These are phyloP conservation scores for Heimioporus sp. DNA, from an alignment of 768 basidiomycete genomes.

Conservation along the genomic window DNA sequence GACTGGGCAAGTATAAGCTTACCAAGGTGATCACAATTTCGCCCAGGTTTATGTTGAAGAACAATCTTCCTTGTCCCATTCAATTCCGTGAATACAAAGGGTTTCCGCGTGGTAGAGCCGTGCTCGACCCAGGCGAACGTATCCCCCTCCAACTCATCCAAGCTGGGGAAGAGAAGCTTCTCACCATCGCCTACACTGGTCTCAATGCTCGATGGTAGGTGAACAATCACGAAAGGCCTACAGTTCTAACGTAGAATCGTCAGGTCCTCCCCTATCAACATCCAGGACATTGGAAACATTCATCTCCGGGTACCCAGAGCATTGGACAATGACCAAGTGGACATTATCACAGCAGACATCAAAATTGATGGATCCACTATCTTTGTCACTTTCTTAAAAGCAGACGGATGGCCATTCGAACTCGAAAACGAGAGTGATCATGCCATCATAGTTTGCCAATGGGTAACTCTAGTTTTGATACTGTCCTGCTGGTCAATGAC, in stretches of 20 bases:
- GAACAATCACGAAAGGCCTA: not conserved
- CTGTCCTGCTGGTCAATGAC: constrained; percentile 15
- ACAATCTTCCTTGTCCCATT: constrained; percentile 65
- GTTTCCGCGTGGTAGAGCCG: constrained; percentile 56
- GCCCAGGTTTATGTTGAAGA: constrained; percentile 89
- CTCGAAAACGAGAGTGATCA: constrained; percentile 89
- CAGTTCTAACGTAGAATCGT: not conserved
- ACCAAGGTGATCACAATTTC: constrained; percentile 90
- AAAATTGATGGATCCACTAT: constrained; percentile 85
- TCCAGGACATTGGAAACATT: constrained; percentile 85
- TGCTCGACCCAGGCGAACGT: constrained; percentile 66
- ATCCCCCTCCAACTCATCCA: constrained; percentile 67
- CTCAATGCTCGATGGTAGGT: constrained; percentile 77
- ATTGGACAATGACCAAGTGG: constrained; percentile 35
- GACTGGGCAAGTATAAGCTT: constrained; percentile 95
- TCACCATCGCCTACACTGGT: constrained; percentile 86
- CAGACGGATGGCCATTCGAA: constrained; percentile 82
- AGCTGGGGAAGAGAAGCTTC: constrained; percentile 63
- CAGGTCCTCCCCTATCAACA: constrained; percentile 92
- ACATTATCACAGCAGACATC: constrained; percentile 73
- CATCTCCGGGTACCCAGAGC: constrained; percentile 64
- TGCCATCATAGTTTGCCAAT: constrained; percentile 66
- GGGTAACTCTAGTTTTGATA: constrained; percentile 41
- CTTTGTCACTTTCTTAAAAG: constrained; percentile 69
- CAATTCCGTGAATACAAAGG: constrained; percentile 85